A percentile compares a stretch with the other conserved stretches of the same genome.
phyloP scores from a whole-genome alignment of 176 grass and related monocot species.

The Aechmea fasciata region DNA sequence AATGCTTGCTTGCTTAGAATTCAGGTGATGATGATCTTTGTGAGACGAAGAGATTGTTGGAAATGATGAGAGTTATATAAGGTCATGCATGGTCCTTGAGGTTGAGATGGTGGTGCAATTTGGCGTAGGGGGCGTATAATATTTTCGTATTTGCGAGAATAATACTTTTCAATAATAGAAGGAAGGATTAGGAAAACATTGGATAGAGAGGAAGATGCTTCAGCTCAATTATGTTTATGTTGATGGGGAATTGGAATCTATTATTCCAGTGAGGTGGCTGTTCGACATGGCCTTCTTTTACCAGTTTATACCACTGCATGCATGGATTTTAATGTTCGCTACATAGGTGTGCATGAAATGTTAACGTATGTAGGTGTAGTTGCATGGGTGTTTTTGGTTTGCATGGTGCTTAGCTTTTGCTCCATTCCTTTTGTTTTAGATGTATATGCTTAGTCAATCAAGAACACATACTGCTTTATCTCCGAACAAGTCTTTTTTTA shows the following conservation, averaged over 20 bases:
- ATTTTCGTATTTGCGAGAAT: slow-evolving; percentile 27
- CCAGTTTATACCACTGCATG: slow-evolving; percentile 5
- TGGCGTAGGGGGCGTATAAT: slow-evolving; percentile 24
- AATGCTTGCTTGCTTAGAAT: not conserved
- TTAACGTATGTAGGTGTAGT: too few species aligned
- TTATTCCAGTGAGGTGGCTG: slow-evolving; percentile 15
- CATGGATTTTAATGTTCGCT: slow-evolving; percentile 8
- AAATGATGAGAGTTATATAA: slow-evolving; percentile 35
- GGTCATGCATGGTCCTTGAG: slow-evolving; percentile 4
- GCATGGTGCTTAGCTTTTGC: too few species aligned
- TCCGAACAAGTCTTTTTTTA: too few species aligned
- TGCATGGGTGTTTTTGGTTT: too few species aligned
- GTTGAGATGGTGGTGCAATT: slow-evolving; percentile 34
- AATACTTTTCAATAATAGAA: slow-evolving; percentile 33
- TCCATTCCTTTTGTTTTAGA: too few species aligned
- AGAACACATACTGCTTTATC: too few species aligned
- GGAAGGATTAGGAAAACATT: slow-evolving; percentile 28
- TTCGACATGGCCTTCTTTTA: slow-evolving; percentile 2
- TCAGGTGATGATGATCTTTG: not conserved
- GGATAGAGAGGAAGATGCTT: slow-evolving; percentile 39
- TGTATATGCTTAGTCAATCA: too few species aligned
- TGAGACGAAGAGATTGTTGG: slow-evolving; percentile 34
- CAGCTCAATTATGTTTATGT: slow-evolving; percentile 51
- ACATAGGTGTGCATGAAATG: not conserved
- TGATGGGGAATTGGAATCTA: slow-evolving; percentile 50